Evolutionary conservation across 345 rosid genomes (phyloP).

Genomic region (Hevea brasiliensis): DNA sequence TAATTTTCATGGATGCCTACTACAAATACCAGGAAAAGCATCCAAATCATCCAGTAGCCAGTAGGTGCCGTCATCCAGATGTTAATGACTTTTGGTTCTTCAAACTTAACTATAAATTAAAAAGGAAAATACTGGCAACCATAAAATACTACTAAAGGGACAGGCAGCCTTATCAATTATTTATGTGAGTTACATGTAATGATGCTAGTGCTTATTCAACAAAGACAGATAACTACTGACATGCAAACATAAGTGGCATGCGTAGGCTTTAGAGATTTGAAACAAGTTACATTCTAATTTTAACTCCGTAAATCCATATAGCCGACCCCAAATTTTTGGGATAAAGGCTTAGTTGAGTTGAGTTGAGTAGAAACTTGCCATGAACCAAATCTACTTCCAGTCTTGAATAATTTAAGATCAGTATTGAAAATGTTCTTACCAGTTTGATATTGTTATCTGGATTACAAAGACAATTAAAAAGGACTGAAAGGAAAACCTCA

Average conservation of each 20-base stretch:
- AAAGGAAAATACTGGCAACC: neutral
- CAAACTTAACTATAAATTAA: neutral
- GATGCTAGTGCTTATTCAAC: neutral
- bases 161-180: neutral
- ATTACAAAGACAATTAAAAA: neutral
- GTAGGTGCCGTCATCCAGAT: too few relatives aligned
- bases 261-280: neutral
- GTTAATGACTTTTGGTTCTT: neutral
- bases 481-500: slow-evolving; percentile 13
- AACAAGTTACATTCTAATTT: neutral
- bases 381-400: neutral
- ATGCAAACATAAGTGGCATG: neutral
- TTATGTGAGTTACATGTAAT: neutral
- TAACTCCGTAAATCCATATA: too few relatives aligned
- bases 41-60: neutral
- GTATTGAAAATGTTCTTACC: neutral
- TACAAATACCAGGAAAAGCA: neutral
- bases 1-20: neutral
- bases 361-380: neutral
- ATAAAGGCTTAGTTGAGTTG: too few relatives aligned
- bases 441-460: neutral
- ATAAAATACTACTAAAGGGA: too few relatives aligned
- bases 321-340: too few relatives aligned
- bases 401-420: neutral
- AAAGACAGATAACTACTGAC: neutral